Percentiles rank a stretch among this genome's conserved stretches.
Conservation (phyloP, 306 rosid species). For the Fragaria vesca region DNA sequence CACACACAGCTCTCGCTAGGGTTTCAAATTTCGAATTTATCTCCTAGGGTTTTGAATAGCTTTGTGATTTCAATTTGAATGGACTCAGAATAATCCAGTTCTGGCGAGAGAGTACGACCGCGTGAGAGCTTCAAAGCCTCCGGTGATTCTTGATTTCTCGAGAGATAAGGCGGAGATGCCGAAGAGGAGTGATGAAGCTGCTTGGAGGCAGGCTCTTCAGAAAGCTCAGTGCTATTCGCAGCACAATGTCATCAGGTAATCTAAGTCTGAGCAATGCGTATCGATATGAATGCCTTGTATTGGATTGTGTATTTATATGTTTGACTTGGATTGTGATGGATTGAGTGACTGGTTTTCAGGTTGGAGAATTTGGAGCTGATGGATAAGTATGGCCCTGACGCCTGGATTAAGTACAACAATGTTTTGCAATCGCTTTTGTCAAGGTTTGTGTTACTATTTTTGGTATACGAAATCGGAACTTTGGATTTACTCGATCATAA, state of each 20-base stretch:
- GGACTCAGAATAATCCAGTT: slow-evolving; percentile 70
- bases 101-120: slow-evolving; percentile 91
- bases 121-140: slow-evolving; percentile 88
- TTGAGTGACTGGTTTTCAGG: slow-evolving; percentile 41
- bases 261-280: neutral
- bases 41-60: slow-evolving; percentile 2
- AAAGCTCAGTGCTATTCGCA: slow-evolving; percentile 72
- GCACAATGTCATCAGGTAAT: slow-evolving; percentile 66
- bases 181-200: slow-evolving; percentile 75
- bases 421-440: slow-evolving; percentile 65
- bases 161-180: slow-evolving; percentile 70
- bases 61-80: neutral
- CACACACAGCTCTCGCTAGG: neutral
- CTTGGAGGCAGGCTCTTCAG: slow-evolving; percentile 81
- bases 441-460: slow-evolving; percentile 50
- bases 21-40: neutral
- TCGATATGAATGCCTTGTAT: neutral
- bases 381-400: slow-evolving; percentile 79
- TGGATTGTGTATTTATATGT: neutral
- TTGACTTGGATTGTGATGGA: slow-evolving; percentile 12
- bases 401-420: slow-evolving; percentile 82
- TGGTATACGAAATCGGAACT: neutral
- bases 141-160: slow-evolving; percentile 62
- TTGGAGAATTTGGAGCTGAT: slow-evolving; percentile 84
- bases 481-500: neutral